These are phyloP conservation scores for Carallia pectinifolia DNA, from an alignment of 345 rosid genomes.

Conservation along the genomic window DNA sequence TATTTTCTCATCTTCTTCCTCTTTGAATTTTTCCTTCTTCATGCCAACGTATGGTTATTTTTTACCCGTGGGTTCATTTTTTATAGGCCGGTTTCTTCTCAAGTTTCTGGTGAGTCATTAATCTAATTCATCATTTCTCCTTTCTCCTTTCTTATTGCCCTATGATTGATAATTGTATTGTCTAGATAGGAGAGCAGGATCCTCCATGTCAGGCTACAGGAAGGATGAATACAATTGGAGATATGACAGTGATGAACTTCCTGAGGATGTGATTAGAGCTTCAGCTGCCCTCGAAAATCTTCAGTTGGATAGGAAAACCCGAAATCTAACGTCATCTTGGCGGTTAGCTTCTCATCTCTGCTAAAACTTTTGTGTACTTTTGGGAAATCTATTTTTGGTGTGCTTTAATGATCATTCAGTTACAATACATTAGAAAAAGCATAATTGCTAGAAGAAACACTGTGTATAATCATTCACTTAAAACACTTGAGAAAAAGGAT, in stretches of 20 bases:
- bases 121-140: neutral
- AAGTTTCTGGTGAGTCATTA: slow-evolving; percentile 61
- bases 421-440: neutral
- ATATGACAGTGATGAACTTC: slow-evolving; percentile 58
- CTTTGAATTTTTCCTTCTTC: neutral
- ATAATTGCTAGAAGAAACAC: neutral
- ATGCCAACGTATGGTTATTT: slow-evolving; percentile 3
- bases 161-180: slow-evolving; percentile 14
- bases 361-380: neutral
- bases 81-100: slow-evolving; percentile 58
- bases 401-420: neutral
- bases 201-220: slow-evolving; percentile 66
- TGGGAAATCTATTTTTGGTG: neutral
- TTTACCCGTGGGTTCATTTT: slow-evolving; percentile 8
- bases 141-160: slow-evolving; percentile 3
- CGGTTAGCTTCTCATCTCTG: slow-evolving; percentile 47
- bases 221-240: slow-evolving; percentile 87
- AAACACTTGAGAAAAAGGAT: neutral
- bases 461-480: neutral
- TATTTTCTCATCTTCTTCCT: neutral
- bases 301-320: slow-evolving; percentile 87
- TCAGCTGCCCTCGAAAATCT: slow-evolving; percentile 87
- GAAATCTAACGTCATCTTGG: slow-evolving; percentile 87
- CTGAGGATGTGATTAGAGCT: slow-evolving; percentile 75
- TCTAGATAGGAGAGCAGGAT: slow-evolving; percentile 82